phyloP scores from a whole-genome alignment of 2,329 filamentous ascomycete species.

The Penicillium glabrum region DNA sequence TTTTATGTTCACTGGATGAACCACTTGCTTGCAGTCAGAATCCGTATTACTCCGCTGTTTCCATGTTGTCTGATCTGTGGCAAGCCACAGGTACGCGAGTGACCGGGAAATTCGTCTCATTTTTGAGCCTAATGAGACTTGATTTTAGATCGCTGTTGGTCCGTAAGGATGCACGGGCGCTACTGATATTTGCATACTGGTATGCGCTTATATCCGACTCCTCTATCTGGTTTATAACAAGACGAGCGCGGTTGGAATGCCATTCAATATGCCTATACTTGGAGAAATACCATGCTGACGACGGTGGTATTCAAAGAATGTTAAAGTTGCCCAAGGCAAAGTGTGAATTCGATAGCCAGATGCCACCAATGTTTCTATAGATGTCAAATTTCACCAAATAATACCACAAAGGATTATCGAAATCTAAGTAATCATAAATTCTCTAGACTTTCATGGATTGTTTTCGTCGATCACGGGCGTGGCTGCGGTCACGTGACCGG shows the following conservation, averaged over 20 bases:
- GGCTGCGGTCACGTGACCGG: no score
- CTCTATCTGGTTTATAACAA: slow-evolving; percentile 51
- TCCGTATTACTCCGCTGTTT: slow-evolving; percentile 14
- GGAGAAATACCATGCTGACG: slow-evolving; percentile 20
- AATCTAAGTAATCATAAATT: no score
- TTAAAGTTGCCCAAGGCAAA: not conserved
- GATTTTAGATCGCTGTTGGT: slow-evolving; percentile 48
- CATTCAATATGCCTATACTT: slow-evolving; percentile 50
- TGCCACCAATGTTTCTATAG: not conserved
- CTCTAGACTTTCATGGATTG: no score
- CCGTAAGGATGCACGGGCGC: slow-evolving; percentile 52
- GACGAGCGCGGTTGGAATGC: slow-evolving; percentile 51
- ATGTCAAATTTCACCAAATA: not conserved
- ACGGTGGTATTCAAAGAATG: slow-evolving; percentile 9
- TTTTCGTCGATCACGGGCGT: no score
- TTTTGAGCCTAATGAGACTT: slow-evolving; percentile 8
- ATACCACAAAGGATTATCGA: not conserved
- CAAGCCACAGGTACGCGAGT: not conserved
- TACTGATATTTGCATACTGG: slow-evolving; percentile 60
- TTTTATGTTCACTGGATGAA: slow-evolving; percentile 4
- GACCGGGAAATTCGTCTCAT: slow-evolving; percentile 6
- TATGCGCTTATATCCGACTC: slow-evolving; percentile 49
- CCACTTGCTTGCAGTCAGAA: not conserved
- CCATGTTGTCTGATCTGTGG: slow-evolving; percentile 4
- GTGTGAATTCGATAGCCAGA: not conserved